These are phyloP conservation scores for Pythium brachiatum DNA, from an alignment of 352 stramenopile species.

Conservation along the genomic window DNA sequence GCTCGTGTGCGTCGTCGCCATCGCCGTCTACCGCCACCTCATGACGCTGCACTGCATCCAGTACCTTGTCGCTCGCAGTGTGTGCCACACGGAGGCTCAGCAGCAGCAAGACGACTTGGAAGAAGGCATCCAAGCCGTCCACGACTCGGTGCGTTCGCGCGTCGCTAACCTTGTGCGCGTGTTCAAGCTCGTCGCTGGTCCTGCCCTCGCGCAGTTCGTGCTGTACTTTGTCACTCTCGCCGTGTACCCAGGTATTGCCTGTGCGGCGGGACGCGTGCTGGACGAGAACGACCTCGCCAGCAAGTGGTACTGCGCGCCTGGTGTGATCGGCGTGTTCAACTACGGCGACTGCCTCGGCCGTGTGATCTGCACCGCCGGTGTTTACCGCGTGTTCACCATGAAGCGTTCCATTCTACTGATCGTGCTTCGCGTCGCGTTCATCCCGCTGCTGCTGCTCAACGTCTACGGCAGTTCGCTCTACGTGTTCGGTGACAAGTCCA, in stretches of 20 bases:
- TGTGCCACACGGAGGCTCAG: constrained; percentile 20
- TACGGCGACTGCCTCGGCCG: constrained; percentile 62
- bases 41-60: constrained; percentile 37
- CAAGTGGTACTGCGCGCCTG: constrained; percentile 55
- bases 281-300: constrained; percentile 11
- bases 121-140: not conserved
- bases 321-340: constrained; percentile 60
- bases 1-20: constrained; percentile 43
- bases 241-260: constrained; percentile 52
- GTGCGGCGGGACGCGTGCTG: constrained; percentile 27
- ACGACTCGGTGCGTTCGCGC: constrained; percentile 16
- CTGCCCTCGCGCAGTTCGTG: constrained; percentile 48
- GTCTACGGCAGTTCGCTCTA: constrained; percentile 53
- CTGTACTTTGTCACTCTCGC: constrained; percentile 58
- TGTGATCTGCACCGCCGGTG: constrained; percentile 39
- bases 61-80: constrained; percentile 54
- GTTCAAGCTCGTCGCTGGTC: constrained; percentile 45
- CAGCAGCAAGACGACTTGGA: constrained; percentile 20
- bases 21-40: constrained; percentile 43
- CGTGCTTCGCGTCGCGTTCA: constrained; percentile 47
- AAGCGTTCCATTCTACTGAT: constrained; percentile 39
- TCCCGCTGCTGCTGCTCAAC: constrained; percentile 57
- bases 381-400: constrained; percentile 60
- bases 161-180: constrained; percentile 47
- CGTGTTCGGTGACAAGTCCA: constrained; percentile 34